A percentile compares a stretch with the other conserved stretches of the same genome.
Conservation (phyloP, 2,329 filamentous ascomycete species). For the Penicillium sp. region DNA sequence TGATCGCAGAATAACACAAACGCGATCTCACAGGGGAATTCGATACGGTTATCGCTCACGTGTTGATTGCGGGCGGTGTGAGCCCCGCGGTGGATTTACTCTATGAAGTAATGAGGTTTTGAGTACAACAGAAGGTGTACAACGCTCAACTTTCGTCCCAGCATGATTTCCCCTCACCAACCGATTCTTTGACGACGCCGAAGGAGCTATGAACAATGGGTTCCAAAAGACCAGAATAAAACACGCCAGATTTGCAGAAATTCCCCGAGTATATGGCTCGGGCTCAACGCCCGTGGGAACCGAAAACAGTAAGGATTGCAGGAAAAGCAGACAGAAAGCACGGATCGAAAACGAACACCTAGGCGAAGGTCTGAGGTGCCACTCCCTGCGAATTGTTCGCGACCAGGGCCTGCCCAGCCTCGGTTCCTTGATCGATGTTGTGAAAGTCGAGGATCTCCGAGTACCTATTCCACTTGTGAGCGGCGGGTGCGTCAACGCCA, state of each 20-base stretch:
- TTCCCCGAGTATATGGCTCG: constrained; percentile 22
- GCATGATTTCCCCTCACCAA: constrained; percentile 21
- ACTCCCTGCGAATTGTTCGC: constrained; percentile 23
- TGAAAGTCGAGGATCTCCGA: constrained; percentile 98
- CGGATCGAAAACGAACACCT: constrained; percentile 7
- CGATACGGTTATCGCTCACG: constrained; percentile 26
- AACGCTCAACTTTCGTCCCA: constrained; percentile 4
- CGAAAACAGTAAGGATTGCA: constrained; percentile 17
- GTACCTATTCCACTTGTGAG: constrained; percentile 62
- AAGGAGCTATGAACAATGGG: constrained; percentile 26
- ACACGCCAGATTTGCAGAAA: constrained; percentile 15
- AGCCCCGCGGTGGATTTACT: constrained; percentile 7
- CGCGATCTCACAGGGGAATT: constrained; percentile 17
- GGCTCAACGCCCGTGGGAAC: constrained; percentile 22
- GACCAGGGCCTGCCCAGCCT: constrained; percentile 32
- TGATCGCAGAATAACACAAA: not conserved
- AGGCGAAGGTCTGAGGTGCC: constrained; percentile 29
- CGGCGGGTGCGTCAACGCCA: not conserved
- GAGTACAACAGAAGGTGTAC: not conserved
- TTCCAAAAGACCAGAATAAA: constrained; percentile 17
- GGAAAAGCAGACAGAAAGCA: constrained; percentile 15
- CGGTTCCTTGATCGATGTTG: constrained; percentile 67
- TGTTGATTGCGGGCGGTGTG: constrained; percentile 25
- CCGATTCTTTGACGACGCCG: constrained; percentile 27
- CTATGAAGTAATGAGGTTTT: not conserved